Conservation (phyloP, 1,284 basidiomycete genomes). For the Microbotryum saponariae region DNA sequence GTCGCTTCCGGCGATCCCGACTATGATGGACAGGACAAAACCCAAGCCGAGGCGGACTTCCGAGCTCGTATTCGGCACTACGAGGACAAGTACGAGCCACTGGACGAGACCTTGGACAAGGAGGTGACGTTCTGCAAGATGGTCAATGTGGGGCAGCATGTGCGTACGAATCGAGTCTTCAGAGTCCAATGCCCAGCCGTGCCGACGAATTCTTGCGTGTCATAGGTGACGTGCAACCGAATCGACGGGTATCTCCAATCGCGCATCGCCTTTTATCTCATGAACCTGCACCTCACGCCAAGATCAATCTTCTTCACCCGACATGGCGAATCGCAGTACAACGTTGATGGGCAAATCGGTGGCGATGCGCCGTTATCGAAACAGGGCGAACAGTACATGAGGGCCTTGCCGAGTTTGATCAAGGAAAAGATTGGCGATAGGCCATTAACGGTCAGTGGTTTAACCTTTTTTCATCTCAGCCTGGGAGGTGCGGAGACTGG, state of each 20-base stretch:
- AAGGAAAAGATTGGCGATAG: conserved; percentile 85
- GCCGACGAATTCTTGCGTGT: conserved; percentile 3
- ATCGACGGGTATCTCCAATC: conserved; percentile 77
- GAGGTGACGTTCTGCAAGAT: conserved; percentile 73
- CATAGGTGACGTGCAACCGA: conserved; percentile 32
- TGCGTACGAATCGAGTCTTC: conserved; percentile 44
- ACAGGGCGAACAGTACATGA: conserved; percentile 76
- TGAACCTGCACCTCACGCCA: conserved; percentile 96
- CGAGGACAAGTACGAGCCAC: conserved; percentile 90
- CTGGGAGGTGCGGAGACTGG: background rate
- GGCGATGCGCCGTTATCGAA: conserved; percentile 84
- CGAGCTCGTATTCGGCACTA: conserved; percentile 84
- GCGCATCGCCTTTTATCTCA: conserved; percentile 95
- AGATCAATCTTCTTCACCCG: conserved; percentile 93
- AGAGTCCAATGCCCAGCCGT: background rate
- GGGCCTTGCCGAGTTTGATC: conserved; percentile 76
- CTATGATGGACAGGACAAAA: conserved; percentile 79
- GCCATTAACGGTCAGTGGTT: conserved; percentile 62
- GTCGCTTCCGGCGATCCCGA: conserved; percentile 95
- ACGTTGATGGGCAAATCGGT: conserved; percentile 93
- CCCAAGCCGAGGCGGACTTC: conserved; percentile 84
- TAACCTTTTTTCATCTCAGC: background rate
- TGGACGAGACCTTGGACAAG: conserved; percentile 65
- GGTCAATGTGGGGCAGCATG: conserved; percentile 77
- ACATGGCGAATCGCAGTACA: conserved; percentile 98